Percentiles rank a stretch among this genome's conserved stretches.
phyloP scores from a whole-genome alignment of 768 basidiomycete genomes.

The Rhodotorula toruloides region DNA sequence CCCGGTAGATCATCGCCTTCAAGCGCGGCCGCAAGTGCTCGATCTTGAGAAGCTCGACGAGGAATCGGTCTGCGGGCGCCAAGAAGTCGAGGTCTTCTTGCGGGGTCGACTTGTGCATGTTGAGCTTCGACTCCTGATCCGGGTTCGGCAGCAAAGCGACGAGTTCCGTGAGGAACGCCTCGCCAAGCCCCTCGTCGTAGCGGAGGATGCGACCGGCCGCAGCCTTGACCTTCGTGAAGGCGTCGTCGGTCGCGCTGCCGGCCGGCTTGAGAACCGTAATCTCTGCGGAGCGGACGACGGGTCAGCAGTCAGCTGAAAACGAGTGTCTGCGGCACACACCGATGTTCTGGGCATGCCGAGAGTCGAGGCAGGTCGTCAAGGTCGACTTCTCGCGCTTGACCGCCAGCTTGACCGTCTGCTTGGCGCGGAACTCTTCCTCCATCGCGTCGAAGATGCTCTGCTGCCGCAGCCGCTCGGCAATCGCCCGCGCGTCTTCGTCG shows the following conservation, averaged over 20 bases:
- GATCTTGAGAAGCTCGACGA: constrained; percentile 95
- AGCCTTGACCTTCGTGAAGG: constrained; percentile 20
- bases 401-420: constrained; percentile 59
- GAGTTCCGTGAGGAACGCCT: constrained; percentile 81
- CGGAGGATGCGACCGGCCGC: constrained; percentile 57
- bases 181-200: constrained; percentile 77
- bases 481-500: constrained; percentile 57
- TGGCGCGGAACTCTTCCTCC: constrained; percentile 97
- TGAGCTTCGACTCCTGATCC: constrained; percentile 73
- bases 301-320: not conserved
- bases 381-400: constrained; percentile 81
- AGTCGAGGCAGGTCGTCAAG: constrained; percentile 54
- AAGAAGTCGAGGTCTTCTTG: constrained; percentile 76
- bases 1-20: constrained; percentile 91
- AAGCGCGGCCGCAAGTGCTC: constrained; percentile 79
- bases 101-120: constrained; percentile 79
- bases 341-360: constrained; percentile 79
- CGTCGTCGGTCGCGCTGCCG: constrained; percentile 23
- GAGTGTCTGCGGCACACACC: too few species aligned
- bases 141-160: constrained; percentile 83
- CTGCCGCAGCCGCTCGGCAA: constrained; percentile 70
- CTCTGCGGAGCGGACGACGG: not conserved
- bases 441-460: constrained; percentile 92
- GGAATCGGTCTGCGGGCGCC: constrained; percentile 91
- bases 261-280: constrained; percentile 34